A percentile compares a stretch with the other conserved stretches of the same genome.
Evolutionary conservation across 352 stramenopile species (phyloP).

Genomic region (Aphanomyces cochlioides): DNA sequence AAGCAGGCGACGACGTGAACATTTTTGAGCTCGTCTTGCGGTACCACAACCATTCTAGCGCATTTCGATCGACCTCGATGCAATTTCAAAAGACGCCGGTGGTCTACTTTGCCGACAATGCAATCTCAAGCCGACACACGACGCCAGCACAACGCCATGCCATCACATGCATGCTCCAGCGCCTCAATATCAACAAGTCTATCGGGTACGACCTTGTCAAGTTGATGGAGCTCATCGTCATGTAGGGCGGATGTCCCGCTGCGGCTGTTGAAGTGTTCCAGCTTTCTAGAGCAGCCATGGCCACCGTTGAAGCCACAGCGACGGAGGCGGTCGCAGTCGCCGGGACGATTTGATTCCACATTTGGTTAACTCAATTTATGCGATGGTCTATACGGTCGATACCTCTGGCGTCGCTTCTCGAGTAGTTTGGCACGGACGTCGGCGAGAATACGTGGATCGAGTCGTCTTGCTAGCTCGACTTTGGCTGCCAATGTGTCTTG

Average conservation of each 20-base stretch:
- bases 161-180: constrained; percentile 17
- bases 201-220: constrained; percentile 14
- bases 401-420: constrained; percentile 8
- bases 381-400: constrained; percentile 1
- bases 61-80: background rate
- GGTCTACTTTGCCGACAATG: constrained; percentile 26
- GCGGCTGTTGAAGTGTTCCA: constrained; percentile 13
- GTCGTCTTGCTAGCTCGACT: background rate
- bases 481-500: constrained; percentile 10
- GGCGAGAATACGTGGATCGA: background rate
- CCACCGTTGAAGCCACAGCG: background rate
- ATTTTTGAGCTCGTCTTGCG: constrained; percentile 28
- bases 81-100: constrained; percentile 20
- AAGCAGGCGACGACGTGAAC: background rate
- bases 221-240: background rate
- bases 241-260: constrained; percentile 14
- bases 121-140: constrained; percentile 4
- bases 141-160: background rate
- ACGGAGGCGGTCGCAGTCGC: background rate
- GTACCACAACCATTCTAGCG: constrained; percentile 19
- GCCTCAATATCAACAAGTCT: constrained; percentile 23
- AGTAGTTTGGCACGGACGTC: constrained; percentile 11
- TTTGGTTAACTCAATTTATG: constrained; percentile 7
- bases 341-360: background rate
- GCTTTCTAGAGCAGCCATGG: constrained; percentile 10